A percentile compares a stretch with the other conserved stretches of the same genome.
These are phyloP conservation scores for Elsinoe necatrix DNA, from an alignment of 2,329 filamentous ascomycete genomes.

Conservation along the genomic window DNA sequence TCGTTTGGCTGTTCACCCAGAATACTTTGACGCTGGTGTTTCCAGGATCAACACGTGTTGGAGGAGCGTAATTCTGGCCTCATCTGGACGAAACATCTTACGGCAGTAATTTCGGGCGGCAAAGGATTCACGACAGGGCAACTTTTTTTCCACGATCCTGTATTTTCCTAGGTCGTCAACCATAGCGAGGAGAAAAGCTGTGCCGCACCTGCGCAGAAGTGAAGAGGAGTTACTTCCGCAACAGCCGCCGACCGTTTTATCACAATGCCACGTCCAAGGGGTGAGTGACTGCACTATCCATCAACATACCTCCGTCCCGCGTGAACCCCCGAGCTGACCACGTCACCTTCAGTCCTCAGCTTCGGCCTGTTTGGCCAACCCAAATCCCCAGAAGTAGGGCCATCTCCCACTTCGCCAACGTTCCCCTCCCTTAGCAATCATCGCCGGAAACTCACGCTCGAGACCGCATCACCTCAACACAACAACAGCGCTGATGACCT, in stretches of 20 bases:
- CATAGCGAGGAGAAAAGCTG: background rate
- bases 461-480: slow-evolving; percentile 15
- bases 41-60: background rate
- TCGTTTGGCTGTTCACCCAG: background rate
- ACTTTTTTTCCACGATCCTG: background rate
- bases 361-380: slow-evolving; percentile 13
- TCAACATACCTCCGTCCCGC: slow-evolving; percentile 5
- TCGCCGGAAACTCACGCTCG: slow-evolving; percentile 16
- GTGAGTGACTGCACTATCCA: slow-evolving; percentile 9
- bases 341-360: slow-evolving; percentile 13
- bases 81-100: slow-evolving; percentile 5
- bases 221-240: slow-evolving; percentile 7
- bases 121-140: background rate
- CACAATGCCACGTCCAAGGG: slow-evolving; percentile 16
- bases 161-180: background rate
- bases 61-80: slow-evolving; percentile 5
- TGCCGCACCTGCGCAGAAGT: background rate
- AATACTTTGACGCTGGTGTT: background rate
- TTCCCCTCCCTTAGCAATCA: slow-evolving; percentile 17
- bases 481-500: slow-evolving; percentile 13
- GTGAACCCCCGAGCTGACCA: slow-evolving; percentile 2
- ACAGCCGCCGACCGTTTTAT: slow-evolving; percentile 10
- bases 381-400: slow-evolving; percentile 7
- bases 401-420: slow-evolving; percentile 13
- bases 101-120: background rate